Evolutionary conservation across 148 eudicot species (phyloP).

Genomic region (Pharnaceum exiguum): DNA sequence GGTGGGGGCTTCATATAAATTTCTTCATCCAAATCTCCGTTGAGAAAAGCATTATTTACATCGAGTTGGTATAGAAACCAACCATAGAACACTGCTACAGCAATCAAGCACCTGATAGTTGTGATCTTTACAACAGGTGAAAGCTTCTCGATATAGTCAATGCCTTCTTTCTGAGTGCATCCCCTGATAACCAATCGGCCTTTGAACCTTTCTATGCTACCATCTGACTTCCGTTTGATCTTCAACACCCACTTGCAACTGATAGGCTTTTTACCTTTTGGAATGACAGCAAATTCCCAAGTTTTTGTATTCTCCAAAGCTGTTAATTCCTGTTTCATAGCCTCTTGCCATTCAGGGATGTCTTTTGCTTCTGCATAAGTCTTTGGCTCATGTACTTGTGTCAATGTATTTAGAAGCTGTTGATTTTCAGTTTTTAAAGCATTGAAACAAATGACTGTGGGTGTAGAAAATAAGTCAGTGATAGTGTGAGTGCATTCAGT

Average conservation of each 20-base stretch:
- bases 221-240: background rate
- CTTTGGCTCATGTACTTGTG: too few species aligned
- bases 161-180: background rate
- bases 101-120: background rate
- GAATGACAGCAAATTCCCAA: too few species aligned
- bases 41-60: background rate
- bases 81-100: background rate
- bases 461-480: too few species aligned
- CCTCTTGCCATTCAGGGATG: too few species aligned
- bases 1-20: background rate
- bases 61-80: background rate
- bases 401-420: too few species aligned
- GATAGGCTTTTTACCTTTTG: too few species aligned
- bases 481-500: too few species aligned
- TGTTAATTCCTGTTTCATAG: too few species aligned
- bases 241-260: background rate
- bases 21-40: slow-evolving; percentile 1
- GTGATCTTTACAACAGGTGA: background rate
- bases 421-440: too few species aligned
- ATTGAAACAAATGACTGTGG: too few species aligned
- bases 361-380: too few species aligned
- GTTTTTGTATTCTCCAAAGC: too few species aligned
- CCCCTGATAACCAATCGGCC: background rate
- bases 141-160: background rate
- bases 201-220: background rate